Evolutionary conservation across 2,329 filamentous ascomycete genomes (phyloP).

Genomic region (Apiospora koreana): DNA sequence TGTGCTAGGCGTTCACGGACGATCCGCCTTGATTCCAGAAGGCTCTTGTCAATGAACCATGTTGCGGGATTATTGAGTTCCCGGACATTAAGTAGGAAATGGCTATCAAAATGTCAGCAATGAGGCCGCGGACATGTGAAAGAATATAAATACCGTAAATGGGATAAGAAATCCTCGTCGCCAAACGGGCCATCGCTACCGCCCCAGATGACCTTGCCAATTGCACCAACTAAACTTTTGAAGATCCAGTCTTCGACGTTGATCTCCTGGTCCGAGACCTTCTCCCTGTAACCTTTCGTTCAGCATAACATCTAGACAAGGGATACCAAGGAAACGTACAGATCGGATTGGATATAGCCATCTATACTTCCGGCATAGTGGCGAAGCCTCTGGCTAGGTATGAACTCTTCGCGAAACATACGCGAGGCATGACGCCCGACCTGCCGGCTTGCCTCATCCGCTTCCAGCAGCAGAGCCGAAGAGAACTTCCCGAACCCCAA

Average conservation of each 20-base stretch:
- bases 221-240: constrained; percentile 13
- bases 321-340: not conserved
- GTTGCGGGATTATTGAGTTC: constrained; percentile 13
- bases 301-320: not conserved
- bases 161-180: not conserved
- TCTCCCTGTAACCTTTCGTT: not conserved
- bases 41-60: not conserved
- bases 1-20: constrained; percentile 5
- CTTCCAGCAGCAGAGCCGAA: constrained; percentile 15
- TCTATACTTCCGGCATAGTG: constrained; percentile 15
- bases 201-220: constrained; percentile 17
- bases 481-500: constrained; percentile 15
- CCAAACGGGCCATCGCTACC: constrained; percentile 9
- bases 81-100: constrained; percentile 10
- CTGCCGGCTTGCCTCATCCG: constrained; percentile 10
- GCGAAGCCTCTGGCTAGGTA: constrained; percentile 11
- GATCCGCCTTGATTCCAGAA: constrained; percentile 12
- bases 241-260: constrained; percentile 19
- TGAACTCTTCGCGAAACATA: constrained; percentile 19
- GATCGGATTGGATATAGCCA: constrained; percentile 1
- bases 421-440: constrained; percentile 13
- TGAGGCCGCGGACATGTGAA: too few species aligned
- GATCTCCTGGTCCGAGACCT: not conserved
- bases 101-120: not conserved
- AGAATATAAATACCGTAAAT: not conserved